A percentile compares a stretch with the other conserved stretches of the same genome.
Evolutionary conservation across 2,329 filamentous ascomycete species (phyloP).

Genomic region (Alternaria incomplexa): DNA sequence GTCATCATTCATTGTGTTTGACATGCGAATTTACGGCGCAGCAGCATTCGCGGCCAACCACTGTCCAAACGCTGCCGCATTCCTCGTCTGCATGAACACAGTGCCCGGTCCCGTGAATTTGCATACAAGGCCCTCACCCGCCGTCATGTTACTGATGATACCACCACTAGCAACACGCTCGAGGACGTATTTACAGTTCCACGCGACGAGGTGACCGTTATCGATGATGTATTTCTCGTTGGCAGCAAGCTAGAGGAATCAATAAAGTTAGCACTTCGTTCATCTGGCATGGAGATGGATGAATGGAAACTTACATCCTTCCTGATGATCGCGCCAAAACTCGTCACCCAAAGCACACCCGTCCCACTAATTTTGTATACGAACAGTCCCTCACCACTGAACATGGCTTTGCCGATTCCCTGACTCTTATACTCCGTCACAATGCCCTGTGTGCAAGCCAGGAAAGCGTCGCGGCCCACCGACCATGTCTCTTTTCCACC

Average conservation of each 20-base stretch:
- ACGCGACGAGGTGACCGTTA: slow-evolving; percentile 91
- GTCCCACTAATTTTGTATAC: slow-evolving; percentile 84
- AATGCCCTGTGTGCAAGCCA: slow-evolving; percentile 86
- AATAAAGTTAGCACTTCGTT: background rate
- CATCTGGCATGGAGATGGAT: background rate
- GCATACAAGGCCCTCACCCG: slow-evolving; percentile 89
- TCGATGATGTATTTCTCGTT: slow-evolving; percentile 89
- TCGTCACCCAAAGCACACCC: slow-evolving; percentile 87
- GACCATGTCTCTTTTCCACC: slow-evolving; percentile 77
- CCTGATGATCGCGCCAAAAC: slow-evolving; percentile 91
- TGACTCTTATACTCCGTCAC: slow-evolving; percentile 88
- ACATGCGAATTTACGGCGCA: background rate
- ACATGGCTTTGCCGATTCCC: slow-evolving; percentile 86
- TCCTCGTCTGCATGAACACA: slow-evolving; percentile 90
- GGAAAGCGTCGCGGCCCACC: slow-evolving; percentile 83
- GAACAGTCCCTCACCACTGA: slow-evolving; percentile 90
- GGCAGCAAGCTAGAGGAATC: background rate
- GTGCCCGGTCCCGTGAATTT: slow-evolving; percentile 91
- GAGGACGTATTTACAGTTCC: slow-evolving; percentile 94
- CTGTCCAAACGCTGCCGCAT: slow-evolving; percentile 68
- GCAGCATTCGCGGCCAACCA: slow-evolving; percentile 52
- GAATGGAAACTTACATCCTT: slow-evolving; percentile 74
- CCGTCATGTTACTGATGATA: slow-evolving; percentile 83
- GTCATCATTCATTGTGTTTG: background rate
- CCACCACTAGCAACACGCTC: slow-evolving; percentile 90